Evolutionary conservation across 2,329 filamentous ascomycete species (phyloP), one percentile per base, ranked within the genome.

Genomic region (Hirsutella thompsonii): DNA sequence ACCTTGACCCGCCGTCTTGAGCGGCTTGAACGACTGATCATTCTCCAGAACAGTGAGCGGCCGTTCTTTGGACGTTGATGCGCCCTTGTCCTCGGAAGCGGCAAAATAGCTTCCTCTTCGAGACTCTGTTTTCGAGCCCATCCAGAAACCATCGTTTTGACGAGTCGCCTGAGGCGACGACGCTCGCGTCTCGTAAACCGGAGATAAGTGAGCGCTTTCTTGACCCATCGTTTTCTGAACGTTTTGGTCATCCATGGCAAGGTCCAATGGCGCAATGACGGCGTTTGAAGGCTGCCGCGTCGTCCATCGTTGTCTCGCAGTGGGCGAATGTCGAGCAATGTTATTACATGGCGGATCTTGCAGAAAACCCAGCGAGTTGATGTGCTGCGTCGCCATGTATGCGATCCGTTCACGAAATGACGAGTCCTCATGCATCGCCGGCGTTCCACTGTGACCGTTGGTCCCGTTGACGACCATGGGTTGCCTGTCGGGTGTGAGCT

Each of bases 151-250:
- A 21, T 78, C 75, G 38, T 69, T 62, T 37, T 70, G 77, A 41
- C 79, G 69, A 42, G 64, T 63, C 11, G 71, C 65, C 3, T 70
- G 81, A 2, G 83, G 81, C 2, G 83, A 85, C 2, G 82, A 80
- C 0, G 79, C 82, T n/a, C 73, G 70, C 5, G 74, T 72, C 60
- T 88, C 83, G 41, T 81, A 82, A 1, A 88, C 83, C 0, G 83
- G 83, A 0, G 83, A 88, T 2, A 89, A 66, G 48, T 70, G 71
- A 34, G 68, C 65, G 38, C 65, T 53, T 8, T 74, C 71, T 9
- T 49, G 45, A 13, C 50, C 49, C 19, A 51, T 41, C 8, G 62
- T 57, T 4, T 57, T 53, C 40, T 61, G 57, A 10, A 64, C 49
- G 19, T 61, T 58, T 18, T 61, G 60, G 26, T 68, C 66, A 3